These are phyloP conservation scores for Metschnikowia amazonensis DNA, from an alignment of 805 yeast genomes.

Conservation along the genomic window DNA sequence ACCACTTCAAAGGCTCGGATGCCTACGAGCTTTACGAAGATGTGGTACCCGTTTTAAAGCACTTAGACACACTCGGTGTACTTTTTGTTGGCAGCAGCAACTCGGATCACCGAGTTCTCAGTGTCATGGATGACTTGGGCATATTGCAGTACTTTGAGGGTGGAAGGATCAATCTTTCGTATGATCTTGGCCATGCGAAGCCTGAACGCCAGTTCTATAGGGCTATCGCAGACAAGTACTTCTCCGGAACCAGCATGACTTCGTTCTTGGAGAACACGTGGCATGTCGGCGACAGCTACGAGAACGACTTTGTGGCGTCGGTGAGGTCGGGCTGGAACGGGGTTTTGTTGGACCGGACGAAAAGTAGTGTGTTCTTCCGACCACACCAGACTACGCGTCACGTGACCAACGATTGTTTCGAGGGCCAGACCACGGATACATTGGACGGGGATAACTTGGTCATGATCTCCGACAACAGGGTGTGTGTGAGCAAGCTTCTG, in stretches of 20 bases:
- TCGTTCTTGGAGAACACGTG: slow-evolving; percentile 31
- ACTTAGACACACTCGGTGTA: slow-evolving; percentile 28
- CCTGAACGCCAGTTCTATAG: slow-evolving; percentile 47
- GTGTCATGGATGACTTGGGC: slow-evolving; percentile 45
- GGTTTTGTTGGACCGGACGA: slow-evolving; percentile 47
- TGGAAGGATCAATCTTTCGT: slow-evolving; percentile 47
- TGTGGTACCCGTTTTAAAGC: slow-evolving; percentile 43
- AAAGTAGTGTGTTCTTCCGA: slow-evolving; percentile 18
- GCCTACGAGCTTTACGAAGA: slow-evolving; percentile 57
- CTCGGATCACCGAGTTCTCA: slow-evolving; percentile 54
- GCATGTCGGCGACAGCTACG: slow-evolving; percentile 67
- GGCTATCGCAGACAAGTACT: slow-evolving; percentile 6
- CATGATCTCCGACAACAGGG: slow-evolving; percentile 35
- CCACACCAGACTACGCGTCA: slow-evolving; percentile 2
- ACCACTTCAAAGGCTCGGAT: slow-evolving; percentile 45
- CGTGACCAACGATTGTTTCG: slow-evolving; percentile 16
- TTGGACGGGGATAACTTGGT: slow-evolving; percentile 18
- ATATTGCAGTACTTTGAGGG: slow-evolving; percentile 38
- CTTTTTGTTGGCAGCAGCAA: slow-evolving; percentile 51
- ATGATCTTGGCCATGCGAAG: slow-evolving; percentile 52
- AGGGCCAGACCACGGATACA: slow-evolving; percentile 10
- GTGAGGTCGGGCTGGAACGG: slow-evolving; percentile 60
- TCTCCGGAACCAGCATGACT: slow-evolving; percentile 4
- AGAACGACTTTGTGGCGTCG: slow-evolving; percentile 53
- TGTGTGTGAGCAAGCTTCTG: slow-evolving; percentile 17